phyloP scores from a whole-genome alignment of 1,139 yeast species.

The Yamadazyma mexicana region DNA sequence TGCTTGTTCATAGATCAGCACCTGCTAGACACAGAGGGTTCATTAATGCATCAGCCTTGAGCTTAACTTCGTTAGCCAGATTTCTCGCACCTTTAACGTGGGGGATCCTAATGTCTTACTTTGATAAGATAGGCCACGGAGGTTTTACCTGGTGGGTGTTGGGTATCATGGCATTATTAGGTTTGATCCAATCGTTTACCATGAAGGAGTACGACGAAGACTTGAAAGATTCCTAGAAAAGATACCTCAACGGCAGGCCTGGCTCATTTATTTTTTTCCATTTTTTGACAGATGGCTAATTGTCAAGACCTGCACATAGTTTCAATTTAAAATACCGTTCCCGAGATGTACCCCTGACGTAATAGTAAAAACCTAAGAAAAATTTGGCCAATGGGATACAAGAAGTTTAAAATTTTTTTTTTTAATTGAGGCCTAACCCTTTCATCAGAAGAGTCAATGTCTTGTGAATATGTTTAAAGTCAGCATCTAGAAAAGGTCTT shows the following conservation, averaged over 20 bases:
- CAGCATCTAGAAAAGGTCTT: too few relatives aligned
- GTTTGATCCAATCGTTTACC: slow-evolving; percentile 29
- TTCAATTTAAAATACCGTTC: background rate
- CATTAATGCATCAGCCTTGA: slow-evolving; percentile 50
- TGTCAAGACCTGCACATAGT: background rate
- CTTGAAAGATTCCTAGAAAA: slow-evolving; percentile 1
- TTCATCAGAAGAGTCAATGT: too few relatives aligned
- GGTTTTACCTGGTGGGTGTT: slow-evolving; percentile 55
- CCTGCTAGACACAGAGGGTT: slow-evolving; percentile 50
- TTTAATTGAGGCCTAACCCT: background rate
- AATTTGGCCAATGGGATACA: background rate
- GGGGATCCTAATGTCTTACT: slow-evolving; percentile 56
- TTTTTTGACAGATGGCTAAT: too few relatives aligned
- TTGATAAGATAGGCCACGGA: slow-evolving; percentile 41
- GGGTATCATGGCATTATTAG: slow-evolving; percentile 35
- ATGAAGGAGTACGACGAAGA: slow-evolving; percentile 29
- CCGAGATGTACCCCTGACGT: background rate
- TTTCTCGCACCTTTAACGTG: slow-evolving; percentile 59
- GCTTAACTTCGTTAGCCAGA: slow-evolving; percentile 54
- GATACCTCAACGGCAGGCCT: too few relatives aligned
- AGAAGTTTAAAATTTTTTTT: background rate
- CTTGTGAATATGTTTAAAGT: too few relatives aligned
- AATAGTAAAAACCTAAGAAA: background rate
- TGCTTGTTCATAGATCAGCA: slow-evolving; percentile 50
- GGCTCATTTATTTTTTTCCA: too few relatives aligned